Evolutionary conservation across 805 yeast genomes (phyloP).

Genomic region (Brettanomyces sp.): DNA sequence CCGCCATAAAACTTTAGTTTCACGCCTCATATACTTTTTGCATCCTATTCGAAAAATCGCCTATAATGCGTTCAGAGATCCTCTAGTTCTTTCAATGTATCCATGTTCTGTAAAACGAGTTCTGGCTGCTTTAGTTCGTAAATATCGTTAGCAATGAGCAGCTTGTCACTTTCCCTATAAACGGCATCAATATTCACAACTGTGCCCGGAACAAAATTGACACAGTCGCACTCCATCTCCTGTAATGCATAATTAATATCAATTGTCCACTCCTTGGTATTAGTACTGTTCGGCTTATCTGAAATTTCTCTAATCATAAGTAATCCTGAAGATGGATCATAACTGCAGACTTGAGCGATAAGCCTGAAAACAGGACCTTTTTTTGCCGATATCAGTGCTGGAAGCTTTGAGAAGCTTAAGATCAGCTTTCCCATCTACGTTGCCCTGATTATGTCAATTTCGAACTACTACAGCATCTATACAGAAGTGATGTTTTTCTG

Average conservation of each 20-base stretch:
- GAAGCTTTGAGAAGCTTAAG: conserved; percentile 9
- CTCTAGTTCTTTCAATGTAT: conserved; percentile 9
- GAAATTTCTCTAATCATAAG: conserved; percentile 6
- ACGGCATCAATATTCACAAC: conserved; percentile 17
- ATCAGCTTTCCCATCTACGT: conserved; percentile 14
- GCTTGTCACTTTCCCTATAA: conserved; percentile 6
- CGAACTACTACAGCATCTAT: too few relatives aligned
- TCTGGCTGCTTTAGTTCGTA: conserved; percentile 14
- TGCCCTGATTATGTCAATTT: too few relatives aligned
- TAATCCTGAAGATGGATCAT: conserved; percentile 9
- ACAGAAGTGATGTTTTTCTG: too few relatives aligned
- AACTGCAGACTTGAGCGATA: conserved; percentile 14
- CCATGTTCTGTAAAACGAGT: conserved; percentile 7
- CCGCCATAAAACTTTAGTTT: too few relatives aligned
- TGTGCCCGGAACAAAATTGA: conserved; percentile 10
- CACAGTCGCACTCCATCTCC: conserved; percentile 1
- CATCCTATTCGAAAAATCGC: too few relatives aligned
- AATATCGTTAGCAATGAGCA: conserved; percentile 12
- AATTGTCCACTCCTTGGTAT: conserved; percentile 3
- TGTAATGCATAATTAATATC: conserved; percentile 8
- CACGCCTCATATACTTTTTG: too few relatives aligned
- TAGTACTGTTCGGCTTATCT: background rate
- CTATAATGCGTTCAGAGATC: background rate
- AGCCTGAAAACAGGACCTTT: conserved; percentile 13
- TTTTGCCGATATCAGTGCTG: conserved; percentile 4